Conservation (phyloP, 192 early-diverging fungal species). For the Mortierella claussenii region DNA sequence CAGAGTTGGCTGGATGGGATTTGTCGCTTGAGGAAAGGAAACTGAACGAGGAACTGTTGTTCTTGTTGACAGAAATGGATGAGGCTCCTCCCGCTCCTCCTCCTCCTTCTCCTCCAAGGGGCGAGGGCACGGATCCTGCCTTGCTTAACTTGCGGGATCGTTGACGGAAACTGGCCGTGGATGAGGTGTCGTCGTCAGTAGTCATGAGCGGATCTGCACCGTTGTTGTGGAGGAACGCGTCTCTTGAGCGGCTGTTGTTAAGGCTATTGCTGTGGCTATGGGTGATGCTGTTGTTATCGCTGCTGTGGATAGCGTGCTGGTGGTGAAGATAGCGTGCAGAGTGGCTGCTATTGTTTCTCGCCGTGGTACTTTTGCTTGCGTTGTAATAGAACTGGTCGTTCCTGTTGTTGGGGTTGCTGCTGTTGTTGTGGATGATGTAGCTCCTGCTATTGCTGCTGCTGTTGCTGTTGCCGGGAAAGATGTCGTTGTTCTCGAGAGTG, state of each 20-base stretch:
- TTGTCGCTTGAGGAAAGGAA: slow-evolving; percentile 17
- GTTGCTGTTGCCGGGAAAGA: slow-evolving; percentile 3
- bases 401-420: neutral
- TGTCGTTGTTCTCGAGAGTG: neutral
- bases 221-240: slow-evolving; percentile 8
- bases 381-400: slow-evolving; percentile 14
- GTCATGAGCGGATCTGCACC: slow-evolving; percentile 13
- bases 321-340: neutral
- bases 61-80: slow-evolving; percentile 13
- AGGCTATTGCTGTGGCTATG: neutral
- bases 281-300: neutral
- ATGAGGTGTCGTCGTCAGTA: slow-evolving; percentile 47
- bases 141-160: slow-evolving; percentile 38
- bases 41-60: slow-evolving; percentile 8
- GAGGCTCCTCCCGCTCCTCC: neutral
- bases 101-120: too few species aligned
- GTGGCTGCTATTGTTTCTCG: neutral
- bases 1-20: slow-evolving; percentile 2
- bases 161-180: slow-evolving; percentile 36
- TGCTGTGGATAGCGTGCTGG: neutral
- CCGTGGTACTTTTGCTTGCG: slow-evolving; percentile 1
- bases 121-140: slow-evolving; percentile 27
- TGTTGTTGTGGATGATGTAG: neutral
- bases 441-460: neutral
- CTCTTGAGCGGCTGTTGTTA: neutral